phyloP scores from a whole-genome alignment of 768 basidiomycete genomes.

The Rhodosporidiobolus odoratus region DNA sequence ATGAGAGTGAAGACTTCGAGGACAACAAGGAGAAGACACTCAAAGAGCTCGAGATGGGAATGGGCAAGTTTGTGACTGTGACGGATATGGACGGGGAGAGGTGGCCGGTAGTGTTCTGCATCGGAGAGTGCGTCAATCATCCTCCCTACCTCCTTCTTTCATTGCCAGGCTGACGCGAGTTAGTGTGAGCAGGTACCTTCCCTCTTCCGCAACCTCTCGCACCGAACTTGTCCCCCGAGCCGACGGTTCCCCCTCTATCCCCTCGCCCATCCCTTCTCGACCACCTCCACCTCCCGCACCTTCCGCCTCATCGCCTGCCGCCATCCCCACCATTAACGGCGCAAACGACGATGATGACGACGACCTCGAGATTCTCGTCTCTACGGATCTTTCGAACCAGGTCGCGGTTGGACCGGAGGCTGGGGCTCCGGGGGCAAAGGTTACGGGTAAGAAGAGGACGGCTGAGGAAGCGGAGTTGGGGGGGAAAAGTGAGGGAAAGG shows the following conservation, averaged over 20 bases:
- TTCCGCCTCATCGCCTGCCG: neutral
- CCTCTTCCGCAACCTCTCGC: neutral
- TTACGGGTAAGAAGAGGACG: conserved; percentile 32
- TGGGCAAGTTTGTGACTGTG: conserved; percentile 82
- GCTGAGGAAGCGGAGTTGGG: conserved; percentile 39
- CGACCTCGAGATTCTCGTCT: conserved; percentile 10
- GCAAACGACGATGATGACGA: conserved; percentile 8
- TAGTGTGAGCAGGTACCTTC: conserved; percentile 8
- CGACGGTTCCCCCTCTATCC: conserved; percentile 10
- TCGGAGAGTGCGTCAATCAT: conserved; percentile 10
- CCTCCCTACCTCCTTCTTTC: neutral
- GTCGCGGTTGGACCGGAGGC: neutral
- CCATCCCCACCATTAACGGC: neutral
- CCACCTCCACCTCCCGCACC: conserved; percentile 3
- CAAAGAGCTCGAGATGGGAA: conserved; percentile 68
- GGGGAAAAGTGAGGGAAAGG: neutral
- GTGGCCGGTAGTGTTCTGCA: conserved; percentile 36
- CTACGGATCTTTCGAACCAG: neutral
- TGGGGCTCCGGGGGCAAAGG: neutral
- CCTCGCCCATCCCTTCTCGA: conserved; percentile 24
- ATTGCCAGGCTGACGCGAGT: neutral
- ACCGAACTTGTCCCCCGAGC: neutral
- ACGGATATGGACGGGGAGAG: conserved; percentile 76
- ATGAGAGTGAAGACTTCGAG: conserved; percentile 91
- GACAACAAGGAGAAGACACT: conserved; percentile 78